These are phyloP conservation scores for Glebionis coronaria DNA, from an alignment of 129 eudicot genomes.

Conservation along the genomic window DNA sequence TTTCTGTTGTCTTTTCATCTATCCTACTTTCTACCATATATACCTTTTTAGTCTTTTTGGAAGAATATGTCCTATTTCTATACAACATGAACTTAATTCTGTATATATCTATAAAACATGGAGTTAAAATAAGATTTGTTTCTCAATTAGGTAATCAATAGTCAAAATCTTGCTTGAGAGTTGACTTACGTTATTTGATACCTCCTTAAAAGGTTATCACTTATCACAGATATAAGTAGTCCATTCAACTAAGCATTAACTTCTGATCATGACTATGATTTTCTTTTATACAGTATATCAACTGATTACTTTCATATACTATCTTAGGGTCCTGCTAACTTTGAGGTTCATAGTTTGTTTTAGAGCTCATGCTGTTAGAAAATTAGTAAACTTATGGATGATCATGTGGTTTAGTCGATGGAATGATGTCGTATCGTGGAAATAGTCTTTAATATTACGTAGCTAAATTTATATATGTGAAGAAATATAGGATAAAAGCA, in stretches of 20 bases:
- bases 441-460: too few relatives aligned
- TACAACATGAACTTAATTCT: not conserved
- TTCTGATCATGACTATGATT: not conserved
- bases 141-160: not conserved
- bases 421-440: too few relatives aligned
- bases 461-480: too few relatives aligned
- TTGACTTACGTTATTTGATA: not conserved
- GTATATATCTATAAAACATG: not conserved
- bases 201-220: slow-evolving; percentile 2
- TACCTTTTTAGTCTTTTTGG: not conserved
- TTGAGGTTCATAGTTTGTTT: too few relatives aligned
- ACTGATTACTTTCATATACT: too few relatives aligned
- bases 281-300: too few relatives aligned
- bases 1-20: slow-evolving; percentile 3
- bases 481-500: too few relatives aligned
- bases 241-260: not conserved
- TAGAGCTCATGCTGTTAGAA: too few relatives aligned
- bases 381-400: too few relatives aligned
- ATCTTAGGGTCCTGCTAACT: too few relatives aligned
- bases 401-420: too few relatives aligned
- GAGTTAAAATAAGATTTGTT: not conserved
- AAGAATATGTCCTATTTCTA: not conserved
- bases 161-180: slow-evolving; percentile 1
- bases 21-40: not conserved
- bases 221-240: not conserved